phyloP scores from a whole-genome alignment of 768 basidiomycete genomes.

The Lenzites betulinus region DNA sequence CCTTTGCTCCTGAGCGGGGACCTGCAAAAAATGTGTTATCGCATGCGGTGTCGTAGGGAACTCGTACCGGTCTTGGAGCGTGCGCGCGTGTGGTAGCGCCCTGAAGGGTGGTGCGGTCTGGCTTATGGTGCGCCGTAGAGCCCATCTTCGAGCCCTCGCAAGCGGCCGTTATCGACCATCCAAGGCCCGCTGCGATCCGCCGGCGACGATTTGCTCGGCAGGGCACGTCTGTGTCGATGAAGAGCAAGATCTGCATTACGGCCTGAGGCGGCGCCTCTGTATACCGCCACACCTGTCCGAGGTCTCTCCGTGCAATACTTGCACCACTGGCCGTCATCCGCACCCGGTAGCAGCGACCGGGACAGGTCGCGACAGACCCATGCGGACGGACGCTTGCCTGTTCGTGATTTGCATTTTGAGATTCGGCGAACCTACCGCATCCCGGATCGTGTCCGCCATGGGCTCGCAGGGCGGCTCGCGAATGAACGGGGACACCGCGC shows the following conservation, averaged over 20 bases:
- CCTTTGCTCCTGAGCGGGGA: not conserved
- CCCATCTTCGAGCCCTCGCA: no score
- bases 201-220: not conserved
- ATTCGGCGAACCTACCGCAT: constrained; percentile 5
- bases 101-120: not conserved
- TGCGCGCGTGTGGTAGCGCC: not conserved
- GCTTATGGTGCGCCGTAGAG: not conserved
- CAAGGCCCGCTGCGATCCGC: not conserved
- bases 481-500: not conserved
- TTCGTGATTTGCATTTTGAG: not conserved
- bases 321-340: not conserved
- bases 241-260: not conserved
- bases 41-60: not conserved
- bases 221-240: not conserved
- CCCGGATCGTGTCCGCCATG: not conserved
- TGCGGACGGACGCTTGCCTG: not conserved
- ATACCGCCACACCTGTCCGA: not conserved
- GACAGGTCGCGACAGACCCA: not conserved
- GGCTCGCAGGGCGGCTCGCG: not conserved
- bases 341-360: not conserved
- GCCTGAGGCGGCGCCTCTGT: not conserved
- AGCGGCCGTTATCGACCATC: not conserved
- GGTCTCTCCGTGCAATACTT: constrained; percentile 3
- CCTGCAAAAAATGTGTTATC: not conserved
- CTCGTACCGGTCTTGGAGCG: constrained; percentile 3